These are phyloP conservation scores for Phytomonas sp. DNA, from an alignment of 208 protist genomes.

Conservation along the genomic window DNA sequence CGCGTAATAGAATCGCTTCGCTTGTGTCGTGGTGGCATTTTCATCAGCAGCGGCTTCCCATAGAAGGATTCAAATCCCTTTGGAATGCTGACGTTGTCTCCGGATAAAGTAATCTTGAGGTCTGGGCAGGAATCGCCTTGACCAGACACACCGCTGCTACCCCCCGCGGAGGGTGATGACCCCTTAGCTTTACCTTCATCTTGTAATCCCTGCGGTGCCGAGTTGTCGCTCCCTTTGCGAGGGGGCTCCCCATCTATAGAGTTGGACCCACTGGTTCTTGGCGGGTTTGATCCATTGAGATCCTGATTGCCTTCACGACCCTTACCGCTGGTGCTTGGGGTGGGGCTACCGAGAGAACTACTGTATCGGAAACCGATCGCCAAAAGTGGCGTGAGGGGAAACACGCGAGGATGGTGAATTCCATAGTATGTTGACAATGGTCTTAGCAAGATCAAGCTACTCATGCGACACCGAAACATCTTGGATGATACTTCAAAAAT, in stretches of 20 bases:
- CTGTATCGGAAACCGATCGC: neutral
- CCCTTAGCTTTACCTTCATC: neutral
- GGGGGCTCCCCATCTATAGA: neutral
- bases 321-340: neutral
- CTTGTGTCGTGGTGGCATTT: slow-evolving; percentile 27
- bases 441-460: neutral
- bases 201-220: neutral
- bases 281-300: neutral
- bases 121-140: neutral
- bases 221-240: neutral
- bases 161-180: neutral
- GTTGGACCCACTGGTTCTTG: neutral
- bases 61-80: slow-evolving; percentile 74
- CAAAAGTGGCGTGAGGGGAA: neutral
- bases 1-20: slow-evolving; percentile 39
- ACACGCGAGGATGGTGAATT: neutral
- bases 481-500: neutral
- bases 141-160: neutral
- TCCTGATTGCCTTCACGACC: neutral
- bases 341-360: neutral
- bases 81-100: slow-evolving; percentile 20
- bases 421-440: neutral
- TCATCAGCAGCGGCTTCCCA: slow-evolving; percentile 29
- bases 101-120: neutral
- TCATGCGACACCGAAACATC: neutral